Percentiles rank a stretch among this genome's conserved stretches.
phyloP scores from a whole-genome alignment of 345 rosid species.

The Ceriops decandra region DNA sequence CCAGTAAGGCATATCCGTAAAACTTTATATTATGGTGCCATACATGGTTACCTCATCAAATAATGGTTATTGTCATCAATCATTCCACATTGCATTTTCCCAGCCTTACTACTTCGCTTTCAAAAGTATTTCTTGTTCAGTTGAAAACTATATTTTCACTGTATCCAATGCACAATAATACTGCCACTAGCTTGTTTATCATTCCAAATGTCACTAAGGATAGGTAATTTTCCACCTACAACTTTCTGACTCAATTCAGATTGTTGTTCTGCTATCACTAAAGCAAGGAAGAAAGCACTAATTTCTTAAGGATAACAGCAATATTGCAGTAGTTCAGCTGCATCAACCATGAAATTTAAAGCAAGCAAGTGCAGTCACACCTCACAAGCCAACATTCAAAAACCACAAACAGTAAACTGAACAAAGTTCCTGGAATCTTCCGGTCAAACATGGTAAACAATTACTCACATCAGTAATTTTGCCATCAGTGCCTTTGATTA shows the following conservation, averaged over 20 bases:
- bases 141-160: too few relatives aligned
- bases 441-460: neutral
- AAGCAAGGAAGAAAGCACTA: neutral
- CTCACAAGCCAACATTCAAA: neutral
- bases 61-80: too few relatives aligned
- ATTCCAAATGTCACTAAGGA: too few relatives aligned
- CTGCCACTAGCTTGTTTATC: too few relatives aligned
- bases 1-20: too few relatives aligned
- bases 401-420: too few relatives aligned
- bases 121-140: too few relatives aligned
- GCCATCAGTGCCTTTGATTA: slow-evolving; percentile 66
- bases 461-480: slow-evolving; percentile 67
- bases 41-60: too few relatives aligned
- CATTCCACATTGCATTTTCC: too few relatives aligned
- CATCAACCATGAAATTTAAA: neutral
- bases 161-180: too few relatives aligned
- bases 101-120: too few relatives aligned
- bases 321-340: neutral
- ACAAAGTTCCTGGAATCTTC: neutral
- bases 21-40: too few relatives aligned
- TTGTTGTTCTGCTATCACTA: neutral
- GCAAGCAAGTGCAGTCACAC: neutral
- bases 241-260: neutral
- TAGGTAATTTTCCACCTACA: neutral
- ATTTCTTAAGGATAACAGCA: neutral